Base-by-base conservation (phyloP, 257 asterid species). In the Henckelia pumila region DNA sequence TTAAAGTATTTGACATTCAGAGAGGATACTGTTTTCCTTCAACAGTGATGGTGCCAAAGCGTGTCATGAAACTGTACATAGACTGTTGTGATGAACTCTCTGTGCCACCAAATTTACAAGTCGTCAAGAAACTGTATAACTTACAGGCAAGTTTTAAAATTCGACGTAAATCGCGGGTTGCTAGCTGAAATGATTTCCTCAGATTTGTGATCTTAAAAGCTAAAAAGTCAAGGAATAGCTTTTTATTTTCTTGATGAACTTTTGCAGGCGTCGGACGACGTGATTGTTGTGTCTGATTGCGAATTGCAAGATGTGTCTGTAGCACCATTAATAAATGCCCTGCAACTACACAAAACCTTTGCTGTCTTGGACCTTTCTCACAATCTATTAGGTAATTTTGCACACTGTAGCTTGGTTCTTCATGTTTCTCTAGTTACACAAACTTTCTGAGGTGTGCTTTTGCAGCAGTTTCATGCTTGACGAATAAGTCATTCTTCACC, bases 281-380 rank as follows among this genome's bases (percentile, higher is more conserved):
- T 88, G 79, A 76, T 91, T 59, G 59, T 85, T 67, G 95, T 91
- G 68, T 81, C 96, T 33, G 91, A 85, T 71, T 94, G 99, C 50
- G 92, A 81, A 73, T 78, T 94, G 75, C 91, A 86, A 73, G 97
- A 94, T 78, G 79, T 85, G 70, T 91, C 96, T 49, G 89, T 82
- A 60, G 76, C 76, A 49, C 97, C 99, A 63, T 82, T 94, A 76
- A 74, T 94, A 72, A 80, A 84, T 77, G 97, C 95, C 71, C 76
- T 94, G 73, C 73, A 85, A 76, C 80, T 76, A 71, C 98, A 85
- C 84, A 87, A 88, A 64, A 78, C 91, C 68, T 85, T 85, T 73
- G 92, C 96, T 52, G 86, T 84, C 63, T 75, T 94, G 79, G 91
- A 94, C 78, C 86, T 94, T 75, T 94, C 99, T 69, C 99, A 94